Evolutionary conservation across 2,329 filamentous ascomycete genomes (phyloP), one percentile per base, ranked within the genome.

Genomic region (Monosporascus sp.): DNA sequence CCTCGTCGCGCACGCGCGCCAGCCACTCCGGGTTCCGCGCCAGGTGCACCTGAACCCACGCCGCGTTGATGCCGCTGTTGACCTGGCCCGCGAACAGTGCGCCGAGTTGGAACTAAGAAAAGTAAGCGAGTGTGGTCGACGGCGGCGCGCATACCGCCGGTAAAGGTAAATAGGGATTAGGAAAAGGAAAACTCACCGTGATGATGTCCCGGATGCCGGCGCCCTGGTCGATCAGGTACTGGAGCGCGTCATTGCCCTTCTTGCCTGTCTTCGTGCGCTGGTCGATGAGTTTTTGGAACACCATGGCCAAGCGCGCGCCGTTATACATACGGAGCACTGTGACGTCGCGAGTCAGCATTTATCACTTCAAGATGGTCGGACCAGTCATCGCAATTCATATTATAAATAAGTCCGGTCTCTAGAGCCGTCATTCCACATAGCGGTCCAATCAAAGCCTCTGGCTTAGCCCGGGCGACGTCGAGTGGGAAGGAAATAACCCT

Each of bases 1-100:
- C 70, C 63, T 84, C 80, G 7, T 68, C 65, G 27, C 70, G 75
- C 2, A 75, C 66, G 47, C 70, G 68, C 11, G 52, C 56, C 37
- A 73, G 70, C 82, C 82, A 76, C 50, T 74, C 52, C 17, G 71
- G 64, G 59, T 78, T 62, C 50, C 72, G 53, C 51, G 78, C 63
- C 50, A 85, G 69, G 70, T 78, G 73, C 63, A 74, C 55, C 55
- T 83, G 63, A 55, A 82, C 66, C 72, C 75, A 82, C 2, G 75
- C 74, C 1, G 77, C 75, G 57, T 80, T 82, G 62, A 81, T 74
- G 39, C 79, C 79, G 24, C 69, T 78, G 65, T 83, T 84, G n/a
- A 82, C 58, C 37, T 79, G 68, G n/a, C 80, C 80, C 1, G 80
- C 80, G 60, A 80, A 82, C 3, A 84, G 65, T 0, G 77, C 68